Evolutionary conservation across 2,329 filamentous ascomycete genomes (phyloP).

Genomic region (Colletotrichum sp.): DNA sequence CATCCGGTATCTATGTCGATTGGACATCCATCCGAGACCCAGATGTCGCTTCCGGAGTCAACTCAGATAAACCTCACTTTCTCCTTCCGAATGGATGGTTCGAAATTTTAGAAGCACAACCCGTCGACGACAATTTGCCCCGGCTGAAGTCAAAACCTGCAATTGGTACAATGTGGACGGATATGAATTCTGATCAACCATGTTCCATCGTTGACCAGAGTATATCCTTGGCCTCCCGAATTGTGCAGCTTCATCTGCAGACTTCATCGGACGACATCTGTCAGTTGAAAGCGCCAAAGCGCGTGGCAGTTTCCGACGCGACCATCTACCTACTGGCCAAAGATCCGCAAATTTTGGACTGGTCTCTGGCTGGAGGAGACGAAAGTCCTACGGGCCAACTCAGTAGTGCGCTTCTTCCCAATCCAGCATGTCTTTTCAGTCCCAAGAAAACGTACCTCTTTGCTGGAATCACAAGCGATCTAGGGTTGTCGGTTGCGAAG

Average conservation of each 20-base stretch:
- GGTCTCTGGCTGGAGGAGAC: not conserved
- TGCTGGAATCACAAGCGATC: constrained; percentile 31
- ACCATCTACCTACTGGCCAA: not conserved
- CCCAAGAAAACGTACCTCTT: constrained; percentile 33
- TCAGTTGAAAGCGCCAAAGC: not conserved
- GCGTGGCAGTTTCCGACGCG: not conserved
- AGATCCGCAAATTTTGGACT: not conserved
- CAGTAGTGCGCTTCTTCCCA: not conserved
- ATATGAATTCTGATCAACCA: not conserved
- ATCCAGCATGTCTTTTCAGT: constrained; percentile 13
- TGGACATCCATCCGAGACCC: not conserved
- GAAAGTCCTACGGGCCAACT: not conserved
- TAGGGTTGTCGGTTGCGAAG: constrained; percentile 37
- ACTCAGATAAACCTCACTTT: not conserved
- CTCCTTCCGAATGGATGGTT: not conserved
- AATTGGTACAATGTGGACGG: not conserved
- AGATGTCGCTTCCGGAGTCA: not conserved
- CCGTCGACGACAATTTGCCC: not conserved
- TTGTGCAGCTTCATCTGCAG: not conserved
- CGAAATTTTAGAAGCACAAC: not conserved
- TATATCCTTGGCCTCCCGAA: not conserved
- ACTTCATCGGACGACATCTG: not conserved
- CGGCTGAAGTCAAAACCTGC: not conserved
- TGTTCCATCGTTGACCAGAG: not conserved
- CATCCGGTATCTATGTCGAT: not conserved